Evolutionary conservation across 1,284 basidiomycete species (phyloP).

Genomic region (Tilletia caries): DNA sequence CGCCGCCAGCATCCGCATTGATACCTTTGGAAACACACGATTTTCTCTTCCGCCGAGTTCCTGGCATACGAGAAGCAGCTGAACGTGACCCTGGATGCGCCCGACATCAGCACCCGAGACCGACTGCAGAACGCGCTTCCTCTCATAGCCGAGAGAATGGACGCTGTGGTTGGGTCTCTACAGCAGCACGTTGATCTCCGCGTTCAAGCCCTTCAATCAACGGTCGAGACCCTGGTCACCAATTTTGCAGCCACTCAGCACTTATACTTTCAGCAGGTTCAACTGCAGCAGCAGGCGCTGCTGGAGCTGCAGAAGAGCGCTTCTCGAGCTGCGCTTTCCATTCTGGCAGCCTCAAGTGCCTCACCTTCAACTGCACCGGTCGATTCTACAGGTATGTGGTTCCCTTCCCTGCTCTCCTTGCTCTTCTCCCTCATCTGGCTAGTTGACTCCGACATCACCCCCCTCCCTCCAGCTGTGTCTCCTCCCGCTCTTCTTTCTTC

Average conservation of each 20-base stretch:
- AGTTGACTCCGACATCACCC: too few species aligned
- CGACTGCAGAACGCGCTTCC: neutral
- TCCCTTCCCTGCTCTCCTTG: too few species aligned
- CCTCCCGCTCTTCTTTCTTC: too few species aligned
- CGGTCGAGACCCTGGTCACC: neutral
- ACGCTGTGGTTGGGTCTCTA: neutral
- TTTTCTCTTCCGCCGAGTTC: neutral
- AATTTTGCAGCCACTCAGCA: neutral
- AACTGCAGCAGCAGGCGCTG: neutral
- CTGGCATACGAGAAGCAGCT: neutral
- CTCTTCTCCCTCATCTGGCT: too few species aligned
- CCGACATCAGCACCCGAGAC: neutral
- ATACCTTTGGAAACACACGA: neutral
- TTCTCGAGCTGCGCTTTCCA: neutral
- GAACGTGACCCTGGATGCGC: neutral
- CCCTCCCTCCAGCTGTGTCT: too few species aligned
- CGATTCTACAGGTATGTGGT: too few species aligned
- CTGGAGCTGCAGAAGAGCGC: neutral
- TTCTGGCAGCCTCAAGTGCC: neutral
- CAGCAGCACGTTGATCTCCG: neutral
- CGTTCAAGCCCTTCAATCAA: neutral
- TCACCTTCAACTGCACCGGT: neutral
- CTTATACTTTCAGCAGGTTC: neutral
- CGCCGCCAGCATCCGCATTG: neutral
- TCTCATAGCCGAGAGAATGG: neutral